A percentile compares a stretch with the other conserved stretches of the same genome.
These are phyloP conservation scores for Fraxinus quadrangulata DNA, from an alignment of 257 asterid genomes.

Conservation along the genomic window DNA sequence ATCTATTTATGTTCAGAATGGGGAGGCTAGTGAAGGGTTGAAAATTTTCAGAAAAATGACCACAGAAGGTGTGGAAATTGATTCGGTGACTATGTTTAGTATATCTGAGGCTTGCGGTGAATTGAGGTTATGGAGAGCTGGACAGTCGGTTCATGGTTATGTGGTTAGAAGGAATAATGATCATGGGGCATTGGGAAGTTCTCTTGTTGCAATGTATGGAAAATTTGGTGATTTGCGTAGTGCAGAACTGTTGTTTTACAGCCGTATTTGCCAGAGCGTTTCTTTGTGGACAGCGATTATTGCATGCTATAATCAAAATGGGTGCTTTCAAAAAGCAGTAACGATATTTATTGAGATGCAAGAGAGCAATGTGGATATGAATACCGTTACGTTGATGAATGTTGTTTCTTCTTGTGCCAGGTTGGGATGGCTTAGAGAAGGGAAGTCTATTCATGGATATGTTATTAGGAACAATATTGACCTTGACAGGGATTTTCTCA, in stretches of 20 bases:
- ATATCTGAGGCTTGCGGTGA: conserved; percentile 83
- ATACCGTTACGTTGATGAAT: conserved; percentile 73
- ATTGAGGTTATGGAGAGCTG: conserved; percentile 52
- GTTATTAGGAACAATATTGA: conserved; percentile 47
- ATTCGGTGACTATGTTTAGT: conserved; percentile 69
- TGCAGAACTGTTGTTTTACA: conserved; percentile 50
- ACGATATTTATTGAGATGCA: conserved; percentile 50
- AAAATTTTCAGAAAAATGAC: conserved; percentile 59
- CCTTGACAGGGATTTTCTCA: conserved; percentile 52
- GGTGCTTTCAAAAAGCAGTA: conserved; percentile 53
- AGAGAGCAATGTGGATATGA: conserved; percentile 43
- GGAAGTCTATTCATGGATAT: conserved; percentile 72
- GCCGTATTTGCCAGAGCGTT: conserved; percentile 38
- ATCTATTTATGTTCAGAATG: conserved; percentile 51
- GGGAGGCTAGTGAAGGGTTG: conserved; percentile 53
- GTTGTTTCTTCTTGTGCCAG: conserved; percentile 76
- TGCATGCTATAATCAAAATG: conserved; percentile 74
- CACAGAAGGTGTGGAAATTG: conserved; percentile 49
- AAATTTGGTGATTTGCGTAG: conserved; percentile 63
- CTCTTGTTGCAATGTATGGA: conserved; percentile 87
- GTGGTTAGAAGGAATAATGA: conserved; percentile 43
- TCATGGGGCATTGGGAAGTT: conserved; percentile 58
- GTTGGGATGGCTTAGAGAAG: conserved; percentile 63
- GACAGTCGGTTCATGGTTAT: conserved; percentile 69
- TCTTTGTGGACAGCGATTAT: conserved; percentile 77